A percentile compares a stretch with the other conserved stretches of the same genome.
These are phyloP conservation scores for Primulina huaijiensis DNA, from an alignment of 257 asterid genomes.

Conservation along the genomic window DNA sequence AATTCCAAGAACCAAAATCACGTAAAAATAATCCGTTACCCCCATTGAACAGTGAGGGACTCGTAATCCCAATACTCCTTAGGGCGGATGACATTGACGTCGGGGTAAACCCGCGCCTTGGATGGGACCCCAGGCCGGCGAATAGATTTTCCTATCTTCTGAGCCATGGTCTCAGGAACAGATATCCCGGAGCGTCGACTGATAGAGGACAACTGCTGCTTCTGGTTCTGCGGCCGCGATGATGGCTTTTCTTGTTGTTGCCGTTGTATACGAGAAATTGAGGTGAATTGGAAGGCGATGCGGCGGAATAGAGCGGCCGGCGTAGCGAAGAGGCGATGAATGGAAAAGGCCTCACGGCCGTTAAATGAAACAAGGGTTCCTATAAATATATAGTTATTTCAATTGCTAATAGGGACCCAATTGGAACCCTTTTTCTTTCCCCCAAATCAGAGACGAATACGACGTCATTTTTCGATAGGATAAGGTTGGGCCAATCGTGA, in stretches of 20 bases:
- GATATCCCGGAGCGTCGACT: slow-evolving; percentile 31
- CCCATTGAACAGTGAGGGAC: slow-evolving; percentile 91
- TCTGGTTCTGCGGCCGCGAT: slow-evolving; percentile 22
- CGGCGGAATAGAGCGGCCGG: slow-evolving; percentile 4
- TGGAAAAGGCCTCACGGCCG: slow-evolving; percentile 83
- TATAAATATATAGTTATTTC: slow-evolving; percentile 9
- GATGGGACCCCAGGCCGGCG: slow-evolving; percentile 85
- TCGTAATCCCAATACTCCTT: slow-evolving; percentile 95
- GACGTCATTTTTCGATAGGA: not conserved
- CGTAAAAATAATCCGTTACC: slow-evolving; percentile 41
- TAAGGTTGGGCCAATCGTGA: not conserved
- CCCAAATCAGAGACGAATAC: not conserved
- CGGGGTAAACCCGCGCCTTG: slow-evolving; percentile 77
- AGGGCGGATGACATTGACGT: slow-evolving; percentile 80
- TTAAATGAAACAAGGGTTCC: slow-evolving; percentile 42
- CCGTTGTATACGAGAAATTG: slow-evolving; percentile 9
- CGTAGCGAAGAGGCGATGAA: slow-evolving; percentile 47
- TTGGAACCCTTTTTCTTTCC: not conserved
- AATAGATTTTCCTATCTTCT: slow-evolving; percentile 84
- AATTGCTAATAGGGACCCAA: not conserved
- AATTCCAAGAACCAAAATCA: not conserved
- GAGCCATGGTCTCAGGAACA: slow-evolving; percentile 61
- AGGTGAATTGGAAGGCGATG: slow-evolving; percentile 27
- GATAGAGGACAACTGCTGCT: slow-evolving; percentile 31
- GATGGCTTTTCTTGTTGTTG: slow-evolving; percentile 14